These are phyloP conservation scores for Durio zibethinus DNA, from an alignment of 345 rosid genomes.

Conservation along the genomic window DNA sequence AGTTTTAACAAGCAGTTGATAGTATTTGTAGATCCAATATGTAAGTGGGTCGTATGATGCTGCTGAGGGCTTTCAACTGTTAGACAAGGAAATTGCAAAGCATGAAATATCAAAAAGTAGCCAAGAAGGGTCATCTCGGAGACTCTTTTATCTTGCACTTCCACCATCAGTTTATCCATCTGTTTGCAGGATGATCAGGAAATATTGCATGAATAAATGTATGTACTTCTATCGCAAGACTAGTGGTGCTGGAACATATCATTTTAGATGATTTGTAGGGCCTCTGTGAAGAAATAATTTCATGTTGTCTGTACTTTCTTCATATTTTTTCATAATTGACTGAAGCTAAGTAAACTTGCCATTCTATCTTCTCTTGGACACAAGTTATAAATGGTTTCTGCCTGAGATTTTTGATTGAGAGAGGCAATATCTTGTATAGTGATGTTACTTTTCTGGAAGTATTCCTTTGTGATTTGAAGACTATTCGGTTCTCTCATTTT, in stretches of 20 bases:
- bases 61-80: conserved; percentile 68
- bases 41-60: conserved; percentile 84
- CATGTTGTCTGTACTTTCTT: background rate
- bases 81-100: conserved; percentile 69
- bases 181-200: conserved; percentile 85
- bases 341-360: background rate
- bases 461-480: background rate
- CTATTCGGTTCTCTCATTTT: background rate
- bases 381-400: background rate
- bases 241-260: conserved; percentile 7
- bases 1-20: conserved; percentile 11
- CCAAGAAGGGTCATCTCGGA: conserved; percentile 71
- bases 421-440: background rate
- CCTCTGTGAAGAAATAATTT: background rate
- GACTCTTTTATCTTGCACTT: conserved; percentile 90
- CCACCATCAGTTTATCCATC: conserved; percentile 95
- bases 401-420: background rate
- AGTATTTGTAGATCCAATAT: conserved; percentile 68
- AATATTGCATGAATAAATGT: conserved; percentile 87
- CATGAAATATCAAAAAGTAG: conserved; percentile 68
- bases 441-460: background rate
- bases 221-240: conserved; percentile 24
- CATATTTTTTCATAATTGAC: background rate
- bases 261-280: conserved; percentile 2
- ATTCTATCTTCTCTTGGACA: background rate